These are phyloP conservation scores for Auriscalpium orientale DNA, from an alignment of 768 basidiomycete species.

Conservation along the genomic window DNA sequence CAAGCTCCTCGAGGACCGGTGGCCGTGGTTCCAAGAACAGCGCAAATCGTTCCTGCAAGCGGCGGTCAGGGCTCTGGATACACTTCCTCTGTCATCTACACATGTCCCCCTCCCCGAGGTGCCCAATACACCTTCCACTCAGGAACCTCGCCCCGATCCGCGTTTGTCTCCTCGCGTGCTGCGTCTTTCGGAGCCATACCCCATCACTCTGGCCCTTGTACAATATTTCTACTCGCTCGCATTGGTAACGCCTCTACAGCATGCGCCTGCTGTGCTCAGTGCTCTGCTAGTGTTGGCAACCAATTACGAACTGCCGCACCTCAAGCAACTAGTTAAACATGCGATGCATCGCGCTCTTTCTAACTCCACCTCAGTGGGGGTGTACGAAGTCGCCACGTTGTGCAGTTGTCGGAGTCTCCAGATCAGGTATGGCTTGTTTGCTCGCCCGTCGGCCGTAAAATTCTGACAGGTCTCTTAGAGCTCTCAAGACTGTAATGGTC, in stretches of 20 bases:
- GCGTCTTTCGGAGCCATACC: conserved; percentile 81
- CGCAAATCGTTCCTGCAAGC: conserved; percentile 48
- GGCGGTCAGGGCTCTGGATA: conserved; percentile 49
- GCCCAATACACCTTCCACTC: conserved; percentile 34
- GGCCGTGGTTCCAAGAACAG: conserved; percentile 91
- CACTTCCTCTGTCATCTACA: conserved; percentile 52
- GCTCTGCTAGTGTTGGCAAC: conserved; percentile 79
- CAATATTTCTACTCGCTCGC: conserved; percentile 92
- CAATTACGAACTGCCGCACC: conserved; percentile 71
- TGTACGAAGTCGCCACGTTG: conserved; percentile 92
- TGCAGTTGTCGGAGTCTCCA: conserved; percentile 86
- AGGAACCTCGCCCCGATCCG: conserved; percentile 60
- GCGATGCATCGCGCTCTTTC: conserved; percentile 87
- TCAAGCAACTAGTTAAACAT: conserved; percentile 80
- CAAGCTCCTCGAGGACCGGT: conserved; percentile 79
- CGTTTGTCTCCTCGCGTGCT: conserved; percentile 74
- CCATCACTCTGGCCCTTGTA: conserved; percentile 79
- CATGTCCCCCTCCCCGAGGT: conserved; percentile 58
- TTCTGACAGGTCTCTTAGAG: conserved; percentile 31
- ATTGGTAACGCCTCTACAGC: conserved; percentile 85
- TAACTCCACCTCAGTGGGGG: conserved; percentile 79
- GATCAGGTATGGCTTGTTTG: conserved; percentile 53
- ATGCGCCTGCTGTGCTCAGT: conserved; percentile 81
- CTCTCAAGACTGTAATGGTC: conserved; percentile 81
- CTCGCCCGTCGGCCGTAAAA: conserved; percentile 9